phyloP scores from a whole-genome alignment of 2,329 filamentous ascomycete species.

The Pestalotiopsis sp. region DNA sequence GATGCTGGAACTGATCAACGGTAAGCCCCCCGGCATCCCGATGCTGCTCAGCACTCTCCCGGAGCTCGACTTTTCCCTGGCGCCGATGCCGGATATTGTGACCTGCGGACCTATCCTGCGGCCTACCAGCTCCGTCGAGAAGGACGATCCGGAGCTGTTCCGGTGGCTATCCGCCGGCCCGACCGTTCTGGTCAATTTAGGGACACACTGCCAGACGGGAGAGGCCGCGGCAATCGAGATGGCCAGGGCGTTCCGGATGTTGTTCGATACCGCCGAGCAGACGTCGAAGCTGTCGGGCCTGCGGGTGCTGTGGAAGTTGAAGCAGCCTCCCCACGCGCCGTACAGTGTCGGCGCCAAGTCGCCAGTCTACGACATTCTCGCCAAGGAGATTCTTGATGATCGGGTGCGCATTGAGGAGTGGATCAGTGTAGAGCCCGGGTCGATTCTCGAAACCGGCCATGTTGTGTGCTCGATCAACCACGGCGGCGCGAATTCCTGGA shows the following conservation, averaged over 20 bases:
- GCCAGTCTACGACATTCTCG: conserved; percentile 19
- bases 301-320: conserved; percentile 42
- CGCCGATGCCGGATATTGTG: conserved; percentile 15
- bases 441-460: conserved; percentile 23
- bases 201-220: conserved; percentile 35
- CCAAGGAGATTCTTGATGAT: conserved; percentile 12
- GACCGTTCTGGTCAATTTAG: conserved; percentile 22
- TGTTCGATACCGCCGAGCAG: conserved; percentile 33
- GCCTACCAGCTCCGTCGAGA: conserved; percentile 34
- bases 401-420: conserved; percentile 2
- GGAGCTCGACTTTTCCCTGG: conserved; percentile 20
- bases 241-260: conserved; percentile 31
- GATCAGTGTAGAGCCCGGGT: background rate
- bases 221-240: conserved; percentile 36
- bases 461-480: conserved; percentile 36
- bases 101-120: conserved; percentile 44
- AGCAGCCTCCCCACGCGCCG: conserved; percentile 5
- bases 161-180: conserved; percentile 18
- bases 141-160: conserved; percentile 37
- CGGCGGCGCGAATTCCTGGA: conserved; percentile 36
- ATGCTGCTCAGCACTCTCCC: conserved; percentile 19
- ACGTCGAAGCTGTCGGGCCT: conserved; percentile 27
- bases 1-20: conserved; percentile 16
- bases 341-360: conserved; percentile 12
- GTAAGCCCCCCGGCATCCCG: conserved; percentile 11